Evolutionary conservation across 2,329 filamentous ascomycete genomes (phyloP), one percentile per base, ranked within the genome.

Genomic region (Diplocarpon mali): DNA sequence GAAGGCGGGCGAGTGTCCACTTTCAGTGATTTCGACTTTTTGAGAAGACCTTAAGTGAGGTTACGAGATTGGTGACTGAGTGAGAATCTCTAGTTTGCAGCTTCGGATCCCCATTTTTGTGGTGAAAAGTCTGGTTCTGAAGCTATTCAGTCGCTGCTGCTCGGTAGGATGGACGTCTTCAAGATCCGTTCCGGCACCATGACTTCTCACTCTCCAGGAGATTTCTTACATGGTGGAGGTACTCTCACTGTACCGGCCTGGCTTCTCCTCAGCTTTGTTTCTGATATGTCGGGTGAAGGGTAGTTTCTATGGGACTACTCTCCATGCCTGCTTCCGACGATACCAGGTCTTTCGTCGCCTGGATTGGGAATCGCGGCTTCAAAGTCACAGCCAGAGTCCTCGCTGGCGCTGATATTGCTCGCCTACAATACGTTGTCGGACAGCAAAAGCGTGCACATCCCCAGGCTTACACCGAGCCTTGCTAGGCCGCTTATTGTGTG

Each of bases 391-490:
- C 51, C 56, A 0, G 67, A 68, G 12, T 64, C 64, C 45, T 72
- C 69, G 38, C 67, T 70, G 3, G 66, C 65, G 38, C 66, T 69
- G 69, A 64, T 45, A 66, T 69, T 12, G 69, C 63, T 46, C 64
- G 60, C 16, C 52, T 48, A 42, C 2, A 57, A 45, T 11, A 61
- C 48, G 37, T 55, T 42, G 2, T 52, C 52, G 2, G 78, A 72
- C 2, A 93, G 65, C 44, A 78, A 77, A 52, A 88, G 83, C 2
- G 85, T 88, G 51, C 80, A 80, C 64, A 90, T 89, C 1, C 82
- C 81, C 49, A 86, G 69, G 52, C 70, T 84, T 16, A 85, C 70
- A 2, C 80, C 80, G 38, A 84, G 64, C 62, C 73, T 70, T 52
- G 52, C 50, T 8, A 63, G 42, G 2, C 54, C 54, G 32, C 56